Percentiles rank a stretch among this genome's conserved stretches.
Evolutionary conservation across 768 basidiomycete species (phyloP).

Genomic region (Termitomyces sp.): DNA sequence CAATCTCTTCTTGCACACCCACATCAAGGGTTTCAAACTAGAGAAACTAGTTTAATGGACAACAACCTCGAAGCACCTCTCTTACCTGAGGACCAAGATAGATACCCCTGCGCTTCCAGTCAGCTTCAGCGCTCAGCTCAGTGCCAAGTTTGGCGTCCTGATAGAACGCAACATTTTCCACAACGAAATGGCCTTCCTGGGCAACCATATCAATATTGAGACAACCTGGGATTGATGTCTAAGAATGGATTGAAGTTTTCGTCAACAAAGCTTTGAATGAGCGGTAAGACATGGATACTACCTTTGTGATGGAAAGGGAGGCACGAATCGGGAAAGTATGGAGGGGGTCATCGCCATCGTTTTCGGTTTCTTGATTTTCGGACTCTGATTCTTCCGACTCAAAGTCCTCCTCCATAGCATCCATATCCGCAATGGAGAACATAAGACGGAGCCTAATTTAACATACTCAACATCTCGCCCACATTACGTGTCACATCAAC

Average conservation of each 20-base stretch:
- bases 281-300: constrained; percentile 14
- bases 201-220: constrained; percentile 73
- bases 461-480: not conserved
- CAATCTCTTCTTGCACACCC: constrained; percentile 85
- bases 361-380: constrained; percentile 17
- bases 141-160: constrained; percentile 63
- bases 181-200: constrained; percentile 75
- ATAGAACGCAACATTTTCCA: constrained; percentile 90
- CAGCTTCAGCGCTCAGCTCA: constrained; percentile 80
- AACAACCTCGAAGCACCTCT: not conserved
- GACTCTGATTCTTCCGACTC: constrained; percentile 20
- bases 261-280: not conserved
- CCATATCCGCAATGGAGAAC: constrained; percentile 90
- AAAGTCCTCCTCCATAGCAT: constrained; percentile 34
- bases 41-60: not conserved
- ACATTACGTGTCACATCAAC: not conserved
- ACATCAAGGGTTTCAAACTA: constrained; percentile 91
- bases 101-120: constrained; percentile 87
- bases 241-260: not conserved
- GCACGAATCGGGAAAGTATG: constrained; percentile 68
- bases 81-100: constrained; percentile 88
- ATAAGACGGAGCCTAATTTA: constrained; percentile 72
- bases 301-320: constrained; percentile 84
- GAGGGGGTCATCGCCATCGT: constrained; percentile 20
- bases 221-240: constrained; percentile 56